Evolutionary conservation across 2,329 filamentous ascomycete genomes (phyloP), one percentile per base, ranked within the genome.

Genomic region (Lojkania enalia): DNA sequence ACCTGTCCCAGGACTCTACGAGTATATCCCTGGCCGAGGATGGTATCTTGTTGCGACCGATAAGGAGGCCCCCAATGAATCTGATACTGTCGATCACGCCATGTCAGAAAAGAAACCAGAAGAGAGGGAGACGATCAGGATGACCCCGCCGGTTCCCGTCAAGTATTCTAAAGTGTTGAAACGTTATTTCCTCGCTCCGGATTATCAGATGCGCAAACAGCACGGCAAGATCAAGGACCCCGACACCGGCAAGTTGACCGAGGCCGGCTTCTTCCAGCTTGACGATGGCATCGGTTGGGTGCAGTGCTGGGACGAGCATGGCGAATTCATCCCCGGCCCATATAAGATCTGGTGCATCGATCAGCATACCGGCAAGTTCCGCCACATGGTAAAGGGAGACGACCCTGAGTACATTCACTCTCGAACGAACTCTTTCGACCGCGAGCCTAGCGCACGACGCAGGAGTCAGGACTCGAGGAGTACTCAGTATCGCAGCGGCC

Each of bases 321-420:
- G 74, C 42, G 68, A 64, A n/a, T 78, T 78, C 58, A 72, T 78
- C 32, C 74, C 74, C 3, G 75, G 75, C 1, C 75, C 74, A 3
- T 78, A 77, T 54, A 72, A 74, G 42, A 72, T 75, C 35, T 78
- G 75, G 75, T 71, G 67, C 49, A 63, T 74, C 35, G 75, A 77
- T 46, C 47, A 66, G 25, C 63, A 69, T 39, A 71, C 68, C 31
- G 51, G 60, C n/a, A 47, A 55, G 9, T 71, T 71, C 50, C 60
- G 69, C 6, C 66, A 68, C 38, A 71, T 71, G 68, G 49, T 64
- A 35, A 66, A 65, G 44, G 58, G 63, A 49, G 69, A 71, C 44
- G 66, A 70, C 29, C 69, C 69, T 7, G 56, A 63, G 13, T 71
- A 65, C 35, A 46, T 58, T 21, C 46, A 39, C 25, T 55, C 49